Evolutionary conservation across 108 stramenopile species (phyloP).

Genomic region (Fragilariopsis cylindrus): DNA sequence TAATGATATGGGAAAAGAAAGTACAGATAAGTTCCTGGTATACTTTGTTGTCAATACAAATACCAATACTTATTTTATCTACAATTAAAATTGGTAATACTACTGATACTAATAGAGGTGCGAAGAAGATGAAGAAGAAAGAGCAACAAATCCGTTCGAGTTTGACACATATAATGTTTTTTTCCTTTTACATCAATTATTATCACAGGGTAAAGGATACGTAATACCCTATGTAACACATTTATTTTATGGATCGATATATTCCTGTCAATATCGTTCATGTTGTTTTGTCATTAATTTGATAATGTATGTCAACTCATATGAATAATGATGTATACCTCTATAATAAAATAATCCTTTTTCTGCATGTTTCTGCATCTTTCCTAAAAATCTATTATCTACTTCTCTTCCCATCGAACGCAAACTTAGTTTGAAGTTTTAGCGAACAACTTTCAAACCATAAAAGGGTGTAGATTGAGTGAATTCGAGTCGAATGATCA

Average conservation of each 20-base stretch:
- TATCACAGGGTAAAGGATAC: constrained; percentile 3
- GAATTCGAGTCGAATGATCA: too few relatives aligned
- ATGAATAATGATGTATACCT: too few relatives aligned
- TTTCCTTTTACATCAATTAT: not conserved
- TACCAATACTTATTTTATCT: not conserved
- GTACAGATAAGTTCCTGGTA: constrained; percentile 21
- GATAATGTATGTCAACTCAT: too few relatives aligned
- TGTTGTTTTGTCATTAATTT: too few relatives aligned
- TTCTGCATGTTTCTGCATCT: too few relatives aligned
- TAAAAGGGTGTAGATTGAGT: too few relatives aligned
- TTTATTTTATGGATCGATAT: not conserved
- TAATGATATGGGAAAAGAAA: constrained; percentile 21
- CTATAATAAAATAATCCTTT: too few relatives aligned
- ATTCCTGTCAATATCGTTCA: not conserved
- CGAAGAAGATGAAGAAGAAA: not conserved
- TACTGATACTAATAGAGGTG: not conserved
- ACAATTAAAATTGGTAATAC: not conserved
- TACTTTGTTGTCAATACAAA: not conserved
- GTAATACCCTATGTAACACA: not conserved
- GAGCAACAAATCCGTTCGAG: not conserved
- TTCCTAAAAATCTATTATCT: too few relatives aligned
- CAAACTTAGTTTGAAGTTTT: too few relatives aligned
- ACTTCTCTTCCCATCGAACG: too few relatives aligned
- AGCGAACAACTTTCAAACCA: too few relatives aligned
- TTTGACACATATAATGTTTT: not conserved